Evolutionary conservation across 371 early-diverging fungal species (phyloP).

Genomic region (Lichtheimia ornata): DNA sequence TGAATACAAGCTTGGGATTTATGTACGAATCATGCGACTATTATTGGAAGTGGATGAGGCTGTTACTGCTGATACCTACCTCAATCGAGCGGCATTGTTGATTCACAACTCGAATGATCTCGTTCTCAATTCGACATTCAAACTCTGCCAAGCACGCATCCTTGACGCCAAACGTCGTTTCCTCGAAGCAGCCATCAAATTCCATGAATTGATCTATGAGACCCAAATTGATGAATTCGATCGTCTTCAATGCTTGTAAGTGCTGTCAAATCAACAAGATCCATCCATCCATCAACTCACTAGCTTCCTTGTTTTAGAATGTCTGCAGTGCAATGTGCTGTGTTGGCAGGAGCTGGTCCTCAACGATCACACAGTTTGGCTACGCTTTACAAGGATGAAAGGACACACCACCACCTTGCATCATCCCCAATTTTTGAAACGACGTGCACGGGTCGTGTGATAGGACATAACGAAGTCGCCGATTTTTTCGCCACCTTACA

Average conservation of each 20-base stretch:
- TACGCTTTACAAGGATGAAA: constrained; percentile 90
- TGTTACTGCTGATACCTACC: constrained; percentile 75
- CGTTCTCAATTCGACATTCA: constrained; percentile 57
- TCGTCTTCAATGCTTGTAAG: constrained; percentile 66
- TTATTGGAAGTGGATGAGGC: constrained; percentile 87
- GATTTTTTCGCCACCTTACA: constrained; percentile 75
- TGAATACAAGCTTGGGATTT: constrained; percentile 78
- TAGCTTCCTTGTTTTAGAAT: constrained; percentile 43
- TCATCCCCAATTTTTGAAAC: constrained; percentile 82
- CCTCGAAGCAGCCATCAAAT: constrained; percentile 83
- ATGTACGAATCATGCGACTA: constrained; percentile 85
- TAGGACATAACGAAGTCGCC: constrained; percentile 74
- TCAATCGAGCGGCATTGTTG: constrained; percentile 80
- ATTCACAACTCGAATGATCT: constrained; percentile 60
- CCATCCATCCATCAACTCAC: neutral
- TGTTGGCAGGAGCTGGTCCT: constrained; percentile 92
- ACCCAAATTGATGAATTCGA: constrained; percentile 65
- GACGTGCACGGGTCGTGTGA: constrained; percentile 88
- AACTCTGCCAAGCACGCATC: constrained; percentile 83
- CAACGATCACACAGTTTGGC: constrained; percentile 86
- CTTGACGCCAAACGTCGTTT: constrained; percentile 86
- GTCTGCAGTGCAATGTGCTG: constrained; percentile 78
- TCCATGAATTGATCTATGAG: constrained; percentile 82
- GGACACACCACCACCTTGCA: constrained; percentile 68
- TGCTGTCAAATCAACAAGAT: neutral